These are phyloP conservation scores for Sedum album DNA, from an alignment of 164 flowering plant species.

Conservation along the genomic window DNA sequence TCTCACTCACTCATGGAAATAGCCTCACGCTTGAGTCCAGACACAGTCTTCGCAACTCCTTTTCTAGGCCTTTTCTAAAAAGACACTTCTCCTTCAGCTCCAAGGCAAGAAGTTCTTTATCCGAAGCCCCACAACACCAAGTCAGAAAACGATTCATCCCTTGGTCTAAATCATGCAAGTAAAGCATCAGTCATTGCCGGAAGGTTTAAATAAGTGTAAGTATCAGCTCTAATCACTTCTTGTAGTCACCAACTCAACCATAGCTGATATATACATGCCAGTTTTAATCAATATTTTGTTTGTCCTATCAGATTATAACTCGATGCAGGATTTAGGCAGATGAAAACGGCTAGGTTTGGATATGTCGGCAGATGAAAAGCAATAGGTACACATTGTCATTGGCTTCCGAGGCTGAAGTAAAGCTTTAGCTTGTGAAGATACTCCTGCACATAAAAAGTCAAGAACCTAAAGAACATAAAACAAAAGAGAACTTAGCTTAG, in stretches of 20 bases:
- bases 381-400: no score
- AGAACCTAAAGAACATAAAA: background rate
- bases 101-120: conserved; percentile 31
- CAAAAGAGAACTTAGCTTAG: background rate
- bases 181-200: background rate
- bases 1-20: conserved; percentile 23
- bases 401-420: background rate
- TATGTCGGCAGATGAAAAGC: no score
- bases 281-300: background rate
- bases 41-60: conserved; percentile 46
- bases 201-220: background rate
- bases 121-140: conserved; percentile 30
- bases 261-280: background rate
- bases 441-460: background rate
- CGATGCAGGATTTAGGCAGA: background rate
- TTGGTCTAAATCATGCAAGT: background rate
- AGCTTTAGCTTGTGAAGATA: background rate
- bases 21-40: conserved; percentile 28
- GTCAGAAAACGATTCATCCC: conserved; percentile 22
- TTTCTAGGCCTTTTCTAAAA: conserved; percentile 57
- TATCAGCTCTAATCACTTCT: background rate
- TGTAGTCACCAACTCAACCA: background rate
- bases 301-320: background rate
- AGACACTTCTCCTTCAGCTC: conserved; percentile 74
- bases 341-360: no score